Evolutionary conservation across 1,284 basidiomycete species (phyloP), one percentile per base, ranked within the genome.

Genomic region (Calocybe gambosa): DNA sequence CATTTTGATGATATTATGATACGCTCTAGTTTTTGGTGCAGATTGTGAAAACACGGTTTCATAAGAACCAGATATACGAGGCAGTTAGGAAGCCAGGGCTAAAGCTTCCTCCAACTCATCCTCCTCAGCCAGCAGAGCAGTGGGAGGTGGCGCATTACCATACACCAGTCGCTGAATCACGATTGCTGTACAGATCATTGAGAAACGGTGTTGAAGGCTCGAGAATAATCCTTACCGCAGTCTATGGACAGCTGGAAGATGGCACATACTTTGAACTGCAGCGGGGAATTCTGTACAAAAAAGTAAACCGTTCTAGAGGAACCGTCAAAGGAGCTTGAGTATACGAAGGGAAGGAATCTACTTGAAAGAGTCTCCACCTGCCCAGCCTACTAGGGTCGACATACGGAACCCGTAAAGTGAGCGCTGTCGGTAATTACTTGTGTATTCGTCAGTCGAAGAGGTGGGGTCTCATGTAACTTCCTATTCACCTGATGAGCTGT

Each of bases 361-460:
- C 89, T 91, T 91, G 77, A 85, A 90, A 6, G 78, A 63, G 64
- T 91, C 89, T 52, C 88, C 88, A 46, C 83, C 86, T 38, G 80
- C 68, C 89, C 89, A 91, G 18, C 89, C 89, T 28, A 89, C 60
- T 37, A 93, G 64, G 0, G 91, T 93, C 2, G 85, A 88, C 61
- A 80, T 72, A 31, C 89, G 77, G 66, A 93, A 93, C 9, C 90
- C 90, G 61, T 89, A 89, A 33, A 92, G 64, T 1, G 87, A 89
- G 40, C 78, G 79, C 55, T 82, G 83, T 45, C 78, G 80, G 62
- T 81, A 82, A 57, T 85, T 89, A 57, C 84, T 92, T 55, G 16
- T 26, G 28, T 31, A 21, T 35, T 29, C 39, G 43, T 15, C 55
- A 55, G 41, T 51, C 41, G 49, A 51, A 51, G 41, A 56, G n/a